Evolutionary conservation across 2,329 filamentous ascomycete genomes (phyloP), one percentile per base, ranked within the genome.

Genomic region (Penicillium oxalicum): DNA sequence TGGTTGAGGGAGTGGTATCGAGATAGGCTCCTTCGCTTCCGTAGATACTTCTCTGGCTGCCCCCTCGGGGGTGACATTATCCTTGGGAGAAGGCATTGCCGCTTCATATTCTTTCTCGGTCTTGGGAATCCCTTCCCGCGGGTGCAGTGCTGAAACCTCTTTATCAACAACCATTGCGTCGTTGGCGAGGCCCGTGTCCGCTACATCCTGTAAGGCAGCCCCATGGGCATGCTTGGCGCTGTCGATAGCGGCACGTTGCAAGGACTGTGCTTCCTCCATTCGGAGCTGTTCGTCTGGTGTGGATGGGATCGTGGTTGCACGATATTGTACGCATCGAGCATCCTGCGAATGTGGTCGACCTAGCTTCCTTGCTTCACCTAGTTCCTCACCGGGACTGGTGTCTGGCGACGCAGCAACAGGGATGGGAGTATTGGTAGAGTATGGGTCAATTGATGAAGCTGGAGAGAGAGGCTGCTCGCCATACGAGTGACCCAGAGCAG

Each of bases 351-450:
- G 62, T 18, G 49, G 51, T 13, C 66, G 32, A 70, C 73, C 55
- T 75, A 77, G 54, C 70, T 72, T 38, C 74, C 62, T 50, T 71
- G 66, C 55, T 73, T 62, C 60, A 8, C 50, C 51, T 26, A 54
- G 53, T 45, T 89, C 85, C 47, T 85, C 80, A 47, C 86, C 86
- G 1, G 86, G 83, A 58, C 86, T 90, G 1, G 87, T 90, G 56
- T 86, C 83, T 1, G 86, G 81, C 1, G 87, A 90, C 5, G 77
- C 78, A 53, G 85, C 80, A 51, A 83, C 79, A 35, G 83, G 77
- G 33, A 78, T 79, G 1, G 88, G 86, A 0, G 88, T 93, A 24
- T 84, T 82, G 47, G 83, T 83, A 38, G 86, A 90, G 58, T 84
- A 83, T 1, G 83, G 79, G 29, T 77, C 82, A 47, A 80, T 72